A percentile compares a stretch with the other conserved stretches of the same genome.
phyloP scores from a whole-genome alignment of 78 protist species.

The Cyanophora paradoxa region DNA sequence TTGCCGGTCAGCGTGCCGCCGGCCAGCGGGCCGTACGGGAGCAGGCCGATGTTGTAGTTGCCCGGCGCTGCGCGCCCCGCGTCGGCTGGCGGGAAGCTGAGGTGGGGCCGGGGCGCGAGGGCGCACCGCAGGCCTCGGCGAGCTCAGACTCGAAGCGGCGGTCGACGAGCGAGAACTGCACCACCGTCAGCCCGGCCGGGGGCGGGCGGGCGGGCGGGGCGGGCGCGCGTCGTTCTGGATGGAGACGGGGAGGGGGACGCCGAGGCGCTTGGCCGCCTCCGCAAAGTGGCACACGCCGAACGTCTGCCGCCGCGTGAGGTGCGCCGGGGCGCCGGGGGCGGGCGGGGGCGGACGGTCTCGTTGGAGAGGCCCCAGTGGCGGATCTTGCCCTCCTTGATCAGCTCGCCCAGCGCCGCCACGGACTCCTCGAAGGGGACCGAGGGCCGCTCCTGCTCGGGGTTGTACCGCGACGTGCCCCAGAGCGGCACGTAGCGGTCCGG shows the following conservation, averaged over 20 bases:
- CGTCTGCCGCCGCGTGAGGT: no score
- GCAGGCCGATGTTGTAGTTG: slow-evolving; percentile 9
- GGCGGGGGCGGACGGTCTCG: no score
- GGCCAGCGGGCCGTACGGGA: slow-evolving; percentile 18
- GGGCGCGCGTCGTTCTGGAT: slow-evolving; percentile 25
- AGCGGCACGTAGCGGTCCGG: slow-evolving; percentile 14
- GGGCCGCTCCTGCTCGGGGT: not conserved
- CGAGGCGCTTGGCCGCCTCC: not conserved
- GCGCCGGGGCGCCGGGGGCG: no score
- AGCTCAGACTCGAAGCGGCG: slow-evolving; percentile 3
- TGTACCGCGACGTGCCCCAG: slow-evolving; percentile 4
- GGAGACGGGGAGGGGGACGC: slow-evolving; percentile 12
- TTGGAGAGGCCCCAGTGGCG: slow-evolving; percentile 26
- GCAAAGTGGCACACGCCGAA: slow-evolving; percentile 15
- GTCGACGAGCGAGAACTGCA: slow-evolving; percentile 25
- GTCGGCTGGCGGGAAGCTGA: not conserved
- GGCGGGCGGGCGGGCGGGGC: no score
- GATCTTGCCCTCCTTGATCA: slow-evolving; percentile 35
- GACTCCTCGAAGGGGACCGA: slow-evolving; percentile 20
- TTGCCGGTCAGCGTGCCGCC: slow-evolving; percentile 19
- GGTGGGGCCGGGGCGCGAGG: not conserved
- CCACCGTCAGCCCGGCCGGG: no score
- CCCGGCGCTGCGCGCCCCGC: slow-evolving; percentile 13
- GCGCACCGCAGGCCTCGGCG: not conserved
- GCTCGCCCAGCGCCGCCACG: slow-evolving; percentile 24